A percentile compares a stretch with the other conserved stretches of the same genome.
Evolutionary conservation across 805 yeast species (phyloP).

Genomic region (Hanseniaspora taiwanica): DNA sequence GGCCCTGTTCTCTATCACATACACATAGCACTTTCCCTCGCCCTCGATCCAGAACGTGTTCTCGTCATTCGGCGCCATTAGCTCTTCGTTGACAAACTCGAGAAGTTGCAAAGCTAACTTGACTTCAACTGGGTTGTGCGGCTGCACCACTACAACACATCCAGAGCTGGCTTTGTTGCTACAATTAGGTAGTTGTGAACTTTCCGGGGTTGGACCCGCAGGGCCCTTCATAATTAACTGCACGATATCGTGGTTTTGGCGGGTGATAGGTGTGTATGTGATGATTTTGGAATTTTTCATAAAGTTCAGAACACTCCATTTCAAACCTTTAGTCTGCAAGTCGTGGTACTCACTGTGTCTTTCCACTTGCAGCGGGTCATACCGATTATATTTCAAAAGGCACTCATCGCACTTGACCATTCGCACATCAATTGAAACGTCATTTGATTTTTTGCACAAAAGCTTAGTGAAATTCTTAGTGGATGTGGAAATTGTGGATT

Average conservation of each 20-base stretch:
- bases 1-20: slow-evolving; percentile 31
- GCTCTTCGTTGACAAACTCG: slow-evolving; percentile 41
- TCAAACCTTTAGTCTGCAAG: slow-evolving; percentile 34
- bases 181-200: slow-evolving; percentile 4
- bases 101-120: slow-evolving; percentile 29
- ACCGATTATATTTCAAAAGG: background rate
- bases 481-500: too few relatives aligned
- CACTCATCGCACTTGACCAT: slow-evolving; percentile 20
- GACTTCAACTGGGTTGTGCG: slow-evolving; percentile 21
- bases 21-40: slow-evolving; percentile 37
- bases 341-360: slow-evolving; percentile 41
- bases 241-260: slow-evolving; percentile 3
- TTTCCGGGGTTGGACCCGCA: slow-evolving; percentile 12
- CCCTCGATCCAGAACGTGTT: slow-evolving; percentile 26
- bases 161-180: slow-evolving; percentile 10
- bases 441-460: too few relatives aligned
- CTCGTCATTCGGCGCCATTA: slow-evolving; percentile 43
- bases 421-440: slow-evolving; percentile 17
- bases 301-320: slow-evolving; percentile 25
- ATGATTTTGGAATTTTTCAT: background rate
- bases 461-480: too few relatives aligned
- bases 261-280: background rate
- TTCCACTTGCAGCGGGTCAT: slow-evolving; percentile 10
- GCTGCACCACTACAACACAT: slow-evolving; percentile 25
- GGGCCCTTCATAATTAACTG: too few relatives aligned